phyloP scores from a whole-genome alignment of 1,139 yeast genomes.

The Blastobotrys serpentis region DNA sequence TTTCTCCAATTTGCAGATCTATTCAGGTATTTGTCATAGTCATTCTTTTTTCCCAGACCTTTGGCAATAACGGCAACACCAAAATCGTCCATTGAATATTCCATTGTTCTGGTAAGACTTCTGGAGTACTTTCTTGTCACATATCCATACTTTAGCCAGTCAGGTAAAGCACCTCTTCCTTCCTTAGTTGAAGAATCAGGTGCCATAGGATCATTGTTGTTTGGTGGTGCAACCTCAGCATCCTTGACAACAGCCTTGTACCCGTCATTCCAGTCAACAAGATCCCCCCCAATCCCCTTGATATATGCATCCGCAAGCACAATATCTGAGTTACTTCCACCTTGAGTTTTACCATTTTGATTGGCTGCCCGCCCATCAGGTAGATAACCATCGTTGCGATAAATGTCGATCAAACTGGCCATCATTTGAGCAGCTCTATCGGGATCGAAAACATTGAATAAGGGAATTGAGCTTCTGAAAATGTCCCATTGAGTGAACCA shows the following conservation, averaged over 20 bases:
- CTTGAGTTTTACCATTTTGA: constrained; percentile 44
- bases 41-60: constrained; percentile 34
- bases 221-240: constrained; percentile 37
- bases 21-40: constrained; percentile 36
- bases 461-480: constrained; percentile 40
- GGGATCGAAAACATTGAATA: constrained; percentile 38
- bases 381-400: constrained; percentile 40
- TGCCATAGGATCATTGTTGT: background rate
- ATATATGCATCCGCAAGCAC: constrained; percentile 43
- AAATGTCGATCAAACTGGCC: constrained; percentile 37
- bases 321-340: constrained; percentile 44
- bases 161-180: constrained; percentile 7
- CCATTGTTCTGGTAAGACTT: no score
- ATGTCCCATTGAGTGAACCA: constrained; percentile 46
- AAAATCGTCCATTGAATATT: constrained; percentile 43
- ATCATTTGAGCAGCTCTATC: constrained; percentile 38
- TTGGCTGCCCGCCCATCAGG: constrained; percentile 45
- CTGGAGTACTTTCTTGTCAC: constrained; percentile 40
- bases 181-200: no score
- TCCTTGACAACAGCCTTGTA: constrained; percentile 41
- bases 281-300: constrained; percentile 31
- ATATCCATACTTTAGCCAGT: constrained; percentile 4
- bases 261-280: constrained; percentile 39
- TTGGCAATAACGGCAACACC: constrained; percentile 41
- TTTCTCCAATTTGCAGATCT: constrained; percentile 44